Evolutionary conservation across 2,329 filamentous ascomycete species (phyloP), one percentile per base, ranked within the genome.

Genomic region (Chrysoporthe cubensis): DNA sequence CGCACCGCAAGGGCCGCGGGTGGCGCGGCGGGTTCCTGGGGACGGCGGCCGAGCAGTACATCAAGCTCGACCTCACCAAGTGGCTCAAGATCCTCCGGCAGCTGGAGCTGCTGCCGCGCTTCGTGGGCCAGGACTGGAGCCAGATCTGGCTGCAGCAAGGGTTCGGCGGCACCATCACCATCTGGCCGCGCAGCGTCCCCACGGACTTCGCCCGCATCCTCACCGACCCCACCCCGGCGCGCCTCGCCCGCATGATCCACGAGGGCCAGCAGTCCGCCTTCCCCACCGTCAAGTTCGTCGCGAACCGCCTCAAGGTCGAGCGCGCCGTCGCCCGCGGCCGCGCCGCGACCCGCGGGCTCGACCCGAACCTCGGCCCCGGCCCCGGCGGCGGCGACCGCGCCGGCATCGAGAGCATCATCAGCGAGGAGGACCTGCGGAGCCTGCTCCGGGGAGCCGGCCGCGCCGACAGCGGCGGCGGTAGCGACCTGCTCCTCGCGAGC

Each of bases 21-120:
- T 99, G 96, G 96, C 90, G 96, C 64, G 96, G 96, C 50, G 96
- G 96, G 1, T 99, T 97, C 80, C 85, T 99, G 16, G 95, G 96
- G 71, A 95, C 91, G 7, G 95, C 96, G 0, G 88, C 91, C 6
- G 96, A 99, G 79, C 94, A 97, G 78, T 97, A 96, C 76, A 88
- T 99, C 76, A 98, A 98, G 78, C 88, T 99, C 34, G 96, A 99
- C 78, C 85, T 99, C 73, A 96, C 92, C 74, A 99, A 99, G 82
- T 99, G 96, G 94, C 88, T 99, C 50, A 96, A 96, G 76, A 95
- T 99, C 26, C 86, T 98, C 54, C 90, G 94, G 1, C 94, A 97
- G 76, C 86, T 98, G 0, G 96, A 99, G 78, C 85, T 99, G 4
- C 87, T 99, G 0, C 96, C 96, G 0, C 89, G 96, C 0, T 94